phyloP scores from a whole-genome alignment of 2,329 filamentous ascomycete species.

The Esteya vermicola region DNA sequence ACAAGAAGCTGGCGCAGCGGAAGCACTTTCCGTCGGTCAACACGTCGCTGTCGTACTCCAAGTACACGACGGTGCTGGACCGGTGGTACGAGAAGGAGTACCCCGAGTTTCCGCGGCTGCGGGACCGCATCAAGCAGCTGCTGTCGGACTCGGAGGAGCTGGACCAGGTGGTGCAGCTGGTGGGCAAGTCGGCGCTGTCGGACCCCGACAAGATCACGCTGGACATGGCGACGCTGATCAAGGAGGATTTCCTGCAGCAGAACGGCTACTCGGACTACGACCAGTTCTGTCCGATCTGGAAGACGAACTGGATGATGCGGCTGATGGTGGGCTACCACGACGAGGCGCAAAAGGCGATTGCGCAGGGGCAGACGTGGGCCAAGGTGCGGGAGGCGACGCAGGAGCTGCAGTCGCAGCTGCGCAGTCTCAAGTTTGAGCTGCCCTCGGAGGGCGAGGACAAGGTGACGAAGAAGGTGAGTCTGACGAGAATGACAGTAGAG shows the following conservation, averaged over 20 bases:
- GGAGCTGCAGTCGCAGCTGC: slow-evolving; percentile 72
- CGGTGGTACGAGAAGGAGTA: slow-evolving; percentile 89
- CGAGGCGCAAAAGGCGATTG: slow-evolving; percentile 88
- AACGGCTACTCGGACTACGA: slow-evolving; percentile 99
- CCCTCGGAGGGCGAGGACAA: slow-evolving; percentile 71
- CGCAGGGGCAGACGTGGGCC: slow-evolving; percentile 79
- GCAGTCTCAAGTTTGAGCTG: slow-evolving; percentile 94
- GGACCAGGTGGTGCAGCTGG: slow-evolving; percentile 95
- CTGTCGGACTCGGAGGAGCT: slow-evolving; percentile 92
- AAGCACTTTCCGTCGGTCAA: slow-evolving; percentile 99
- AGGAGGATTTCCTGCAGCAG: slow-evolving; percentile 98
- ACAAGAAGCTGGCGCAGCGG: slow-evolving; percentile 97
- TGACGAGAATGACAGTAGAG: not conserved
- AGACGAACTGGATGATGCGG: slow-evolving; percentile 99
- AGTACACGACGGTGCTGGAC: slow-evolving; percentile 81
- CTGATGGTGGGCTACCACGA: slow-evolving; percentile 97
- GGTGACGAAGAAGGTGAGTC: slow-evolving; percentile 66
- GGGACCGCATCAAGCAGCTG: slow-evolving; percentile 86
- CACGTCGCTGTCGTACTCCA: slow-evolving; percentile 87
- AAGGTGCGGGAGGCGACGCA: slow-evolving; percentile 85
- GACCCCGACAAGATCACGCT: slow-evolving; percentile 97
- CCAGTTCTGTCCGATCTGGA: slow-evolving; percentile 98
- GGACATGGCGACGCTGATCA: slow-evolving; percentile 79
- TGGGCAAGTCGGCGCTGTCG: slow-evolving; percentile 91
- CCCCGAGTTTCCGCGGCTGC: slow-evolving; percentile 84